Base-by-base conservation (phyloP, 441 rosid genomes). In the Jatropha podagrica region DNA sequence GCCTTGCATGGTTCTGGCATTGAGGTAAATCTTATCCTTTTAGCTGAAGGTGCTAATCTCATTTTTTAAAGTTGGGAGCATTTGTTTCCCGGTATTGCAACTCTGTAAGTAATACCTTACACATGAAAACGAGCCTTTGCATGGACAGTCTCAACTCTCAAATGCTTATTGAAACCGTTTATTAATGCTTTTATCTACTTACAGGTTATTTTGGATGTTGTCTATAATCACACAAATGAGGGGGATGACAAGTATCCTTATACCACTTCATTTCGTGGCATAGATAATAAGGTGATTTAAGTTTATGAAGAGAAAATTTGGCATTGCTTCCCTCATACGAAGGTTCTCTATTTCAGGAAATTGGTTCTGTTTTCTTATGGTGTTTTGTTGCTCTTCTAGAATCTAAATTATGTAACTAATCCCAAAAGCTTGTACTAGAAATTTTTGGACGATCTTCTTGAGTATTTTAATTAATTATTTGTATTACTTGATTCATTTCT, bases 121-220 rank as follows among this genome's bases (percentile, higher is more conserved):
- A 64, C 48, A 60, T 58, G 32, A 54, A 20, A 26, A 69, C 68
- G 14, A 26, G 27, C 42, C n/a, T 51, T 2, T 18, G 18, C 56
- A 66, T 32, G 59, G 23, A 11, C 20, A 58, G 20, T n/a, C 44
- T 38, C 54, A 49, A 65, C 23, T 23, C 23, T 23, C 23, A 23
- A 23, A 18, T 54, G 51, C 41, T 59, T 52, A 18, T 38, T 74
- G 48, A 62, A 69, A 54, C 70, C 32, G 5, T 68, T 59, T 20
- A 46, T 8, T 63, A 26, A 58, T 32, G 40, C 80, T 73, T 68
- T 63, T 74, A 70, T 75, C 61, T 60, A 46, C 78, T 40, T 81
- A 60, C 86, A 95, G 99, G 95, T 93, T 71, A 92, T 93, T 81
- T 86, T 95, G 91, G 99, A 95, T 83, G 99, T 95, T 59, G 99